These are phyloP conservation scores for Chlorella sp. DNA, from an alignment of 139 green algal species.

Conservation along the genomic window DNA sequence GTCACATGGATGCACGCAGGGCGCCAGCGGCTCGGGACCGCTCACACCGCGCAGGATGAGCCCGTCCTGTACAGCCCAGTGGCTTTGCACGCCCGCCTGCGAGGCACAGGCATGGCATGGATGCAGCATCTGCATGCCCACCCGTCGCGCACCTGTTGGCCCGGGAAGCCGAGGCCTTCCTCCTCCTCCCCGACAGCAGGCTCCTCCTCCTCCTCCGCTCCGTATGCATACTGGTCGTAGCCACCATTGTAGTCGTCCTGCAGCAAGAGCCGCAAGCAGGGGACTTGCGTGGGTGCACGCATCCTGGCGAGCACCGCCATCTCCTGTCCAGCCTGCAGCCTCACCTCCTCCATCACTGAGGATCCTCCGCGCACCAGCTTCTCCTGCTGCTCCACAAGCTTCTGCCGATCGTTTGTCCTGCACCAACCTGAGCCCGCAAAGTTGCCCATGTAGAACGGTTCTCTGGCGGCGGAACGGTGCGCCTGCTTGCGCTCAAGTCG, in stretches of 20 bases:
- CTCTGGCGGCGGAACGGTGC: background rate
- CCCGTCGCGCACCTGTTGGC: background rate
- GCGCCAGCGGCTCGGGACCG: too few relatives aligned
- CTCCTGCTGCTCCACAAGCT: background rate
- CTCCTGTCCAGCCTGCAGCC: too few relatives aligned
- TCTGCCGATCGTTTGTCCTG: background rate
- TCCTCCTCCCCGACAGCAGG: background rate
- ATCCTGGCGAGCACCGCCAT: too few relatives aligned
- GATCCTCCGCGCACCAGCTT: background rate
- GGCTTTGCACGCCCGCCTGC: too few relatives aligned
- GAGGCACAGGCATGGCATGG: too few relatives aligned
- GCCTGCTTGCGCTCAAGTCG: background rate
- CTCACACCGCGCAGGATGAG: too few relatives aligned
- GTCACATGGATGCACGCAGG: too few relatives aligned
- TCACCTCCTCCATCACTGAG: background rate
- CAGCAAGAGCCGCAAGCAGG: too few relatives aligned
- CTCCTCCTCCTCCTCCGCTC: background rate
- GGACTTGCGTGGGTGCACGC: too few relatives aligned
- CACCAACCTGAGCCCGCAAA: background rate
- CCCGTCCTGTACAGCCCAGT: too few relatives aligned
- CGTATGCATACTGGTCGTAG: background rate
- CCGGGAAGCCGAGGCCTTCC: background rate
- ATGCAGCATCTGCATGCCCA: too few relatives aligned
- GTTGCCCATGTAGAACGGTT: too few relatives aligned
- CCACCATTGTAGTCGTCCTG: conserved; percentile 1